phyloP scores from a whole-genome alignment of 1,284 basidiomycete species.

The Ustilago trichophora region DNA sequence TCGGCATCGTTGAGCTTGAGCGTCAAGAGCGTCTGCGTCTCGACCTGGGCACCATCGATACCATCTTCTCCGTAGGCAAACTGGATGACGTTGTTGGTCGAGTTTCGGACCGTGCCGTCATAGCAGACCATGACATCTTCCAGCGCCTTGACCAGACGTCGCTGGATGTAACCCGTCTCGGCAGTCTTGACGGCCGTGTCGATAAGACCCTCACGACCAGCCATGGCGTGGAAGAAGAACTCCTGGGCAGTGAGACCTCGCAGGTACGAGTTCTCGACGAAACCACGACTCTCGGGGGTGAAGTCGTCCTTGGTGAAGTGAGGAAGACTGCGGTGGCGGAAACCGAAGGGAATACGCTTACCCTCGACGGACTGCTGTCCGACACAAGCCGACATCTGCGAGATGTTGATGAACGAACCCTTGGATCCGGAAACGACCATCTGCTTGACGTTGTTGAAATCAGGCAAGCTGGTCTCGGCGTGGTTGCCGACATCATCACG shows the following conservation, averaged over 20 bases:
- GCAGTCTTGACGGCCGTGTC: slow-evolving; percentile 99
- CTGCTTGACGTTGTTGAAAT: slow-evolving; percentile 99
- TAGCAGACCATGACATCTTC: slow-evolving; percentile 98
- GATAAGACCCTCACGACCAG: slow-evolving; percentile 97
- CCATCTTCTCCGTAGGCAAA: slow-evolving; percentile 99
- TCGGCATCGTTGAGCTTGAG: slow-evolving; percentile 83
- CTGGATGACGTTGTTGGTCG: slow-evolving; percentile 78
- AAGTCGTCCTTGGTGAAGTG: slow-evolving; percentile 99
- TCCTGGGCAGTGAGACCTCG: slow-evolving; percentile 96
- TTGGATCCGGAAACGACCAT: slow-evolving; percentile 99
- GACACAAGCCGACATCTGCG: slow-evolving; percentile 99
- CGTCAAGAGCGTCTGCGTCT: slow-evolving; percentile 90
- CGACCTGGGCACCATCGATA: slow-evolving; percentile 97
- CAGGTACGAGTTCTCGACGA: slow-evolving; percentile 99
- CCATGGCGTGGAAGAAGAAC: slow-evolving; percentile 99
- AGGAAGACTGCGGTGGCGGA: slow-evolving; percentile 92
- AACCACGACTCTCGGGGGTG: slow-evolving; percentile 96
- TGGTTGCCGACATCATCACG: slow-evolving; percentile 95
- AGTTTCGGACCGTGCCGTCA: slow-evolving; percentile 97
- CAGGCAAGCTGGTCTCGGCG: slow-evolving; percentile 94
- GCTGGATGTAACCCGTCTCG: slow-evolving; percentile 98
- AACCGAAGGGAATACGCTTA: slow-evolving; percentile 96
- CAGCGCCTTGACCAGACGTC: slow-evolving; percentile 94
- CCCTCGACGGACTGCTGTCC: slow-evolving; percentile 99
- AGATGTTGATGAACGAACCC: slow-evolving; percentile 93